Conservation (phyloP, 2,329 filamentous ascomycete species). For the Alternaria angustiovoidea region DNA sequence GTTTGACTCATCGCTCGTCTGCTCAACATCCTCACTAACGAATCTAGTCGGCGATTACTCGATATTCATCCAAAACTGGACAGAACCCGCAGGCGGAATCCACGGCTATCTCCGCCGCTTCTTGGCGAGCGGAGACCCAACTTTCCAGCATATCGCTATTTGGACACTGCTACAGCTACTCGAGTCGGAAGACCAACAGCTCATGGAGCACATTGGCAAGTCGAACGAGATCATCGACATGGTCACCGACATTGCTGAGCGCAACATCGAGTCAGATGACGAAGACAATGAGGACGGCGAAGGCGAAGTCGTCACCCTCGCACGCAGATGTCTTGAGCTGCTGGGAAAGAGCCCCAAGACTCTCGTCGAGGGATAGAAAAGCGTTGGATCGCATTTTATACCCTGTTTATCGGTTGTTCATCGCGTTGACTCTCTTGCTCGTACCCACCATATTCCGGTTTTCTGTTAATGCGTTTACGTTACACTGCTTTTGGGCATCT, state of each 20-base stretch:
- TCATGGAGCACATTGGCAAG: constrained; percentile 88
- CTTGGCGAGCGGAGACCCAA: constrained; percentile 90
- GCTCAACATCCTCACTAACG: constrained; percentile 35
- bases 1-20: not conserved
- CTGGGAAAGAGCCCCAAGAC: constrained; percentile 80
- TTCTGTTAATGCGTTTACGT: constrained; percentile 35
- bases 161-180: constrained; percentile 96
- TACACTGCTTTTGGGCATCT: constrained; percentile 24
- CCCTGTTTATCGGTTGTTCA: constrained; percentile 32
- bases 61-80: constrained; percentile 95
- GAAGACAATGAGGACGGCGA: constrained; percentile 90
- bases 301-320: constrained; percentile 89
- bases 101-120: constrained; percentile 95
- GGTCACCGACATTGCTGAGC: constrained; percentile 90
- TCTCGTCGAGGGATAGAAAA: constrained; percentile 77
- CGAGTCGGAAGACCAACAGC: constrained; percentile 88
- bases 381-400: constrained; percentile 25
- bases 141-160: constrained; percentile 98
- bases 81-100: constrained; percentile 89
- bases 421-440: constrained; percentile 22
- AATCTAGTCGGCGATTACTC: constrained; percentile 88
- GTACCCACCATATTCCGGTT: constrained; percentile 34
- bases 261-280: constrained; percentile 85
- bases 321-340: constrained; percentile 87
- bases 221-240: constrained; percentile 91